Conservation (phyloP, 345 rosid species). For the Hypericum perforatum region DNA sequence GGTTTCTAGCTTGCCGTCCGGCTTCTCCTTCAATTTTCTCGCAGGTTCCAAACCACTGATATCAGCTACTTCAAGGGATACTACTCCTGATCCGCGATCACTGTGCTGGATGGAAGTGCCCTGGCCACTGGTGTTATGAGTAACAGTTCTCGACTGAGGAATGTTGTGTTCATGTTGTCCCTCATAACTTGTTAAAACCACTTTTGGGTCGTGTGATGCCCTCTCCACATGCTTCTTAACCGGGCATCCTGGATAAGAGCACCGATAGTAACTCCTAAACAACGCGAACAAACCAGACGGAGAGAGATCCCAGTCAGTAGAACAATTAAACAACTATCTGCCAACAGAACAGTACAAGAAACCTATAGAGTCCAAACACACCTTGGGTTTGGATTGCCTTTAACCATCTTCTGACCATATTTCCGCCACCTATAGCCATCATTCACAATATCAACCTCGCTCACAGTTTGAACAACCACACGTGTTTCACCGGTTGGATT, state of each 20-base stretch:
- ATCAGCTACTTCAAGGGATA: slow-evolving; percentile 17
- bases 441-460: slow-evolving; percentile 46
- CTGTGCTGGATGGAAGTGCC: slow-evolving; percentile 21
- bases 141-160: slow-evolving; percentile 70
- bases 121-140: slow-evolving; percentile 32
- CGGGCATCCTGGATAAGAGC: slow-evolving; percentile 85
- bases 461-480: slow-evolving; percentile 33
- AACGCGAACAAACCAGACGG: slow-evolving; percentile 6
- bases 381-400: slow-evolving; percentile 98
- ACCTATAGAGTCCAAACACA: slow-evolving; percentile 12
- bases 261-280: slow-evolving; percentile 89
- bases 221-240: slow-evolving; percentile 86
- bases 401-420: slow-evolving; percentile 93
- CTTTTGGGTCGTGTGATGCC: slow-evolving; percentile 58
- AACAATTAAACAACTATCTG: not conserved
- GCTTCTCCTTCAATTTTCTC: slow-evolving; percentile 25
- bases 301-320: no score
- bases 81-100: slow-evolving; percentile 27
- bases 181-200: slow-evolving; percentile 75
- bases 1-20: slow-evolving; percentile 19
- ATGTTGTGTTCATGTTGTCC: slow-evolving; percentile 74
- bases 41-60: slow-evolving; percentile 18
- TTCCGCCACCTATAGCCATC: slow-evolving; percentile 99
- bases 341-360: not conserved
- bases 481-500: slow-evolving; percentile 47